phyloP scores from a whole-genome alignment of 495 filamentous ascomycete genomes.

The Trichoderma gamsii region DNA sequence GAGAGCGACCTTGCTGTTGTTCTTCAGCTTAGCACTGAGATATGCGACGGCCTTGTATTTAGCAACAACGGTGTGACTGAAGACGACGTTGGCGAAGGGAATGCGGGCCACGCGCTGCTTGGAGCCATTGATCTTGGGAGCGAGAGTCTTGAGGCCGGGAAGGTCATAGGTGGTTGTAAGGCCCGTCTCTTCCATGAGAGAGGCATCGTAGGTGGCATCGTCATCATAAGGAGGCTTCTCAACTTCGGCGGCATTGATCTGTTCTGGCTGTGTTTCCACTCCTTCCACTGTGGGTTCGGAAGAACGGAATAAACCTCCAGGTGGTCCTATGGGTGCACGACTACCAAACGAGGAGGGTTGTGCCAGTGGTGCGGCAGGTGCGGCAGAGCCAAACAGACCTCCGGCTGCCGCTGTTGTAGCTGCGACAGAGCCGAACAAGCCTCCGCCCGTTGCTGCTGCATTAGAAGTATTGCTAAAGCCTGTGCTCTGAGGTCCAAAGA shows the following conservation, averaged over 20 bases:
- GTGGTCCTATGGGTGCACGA: background rate
- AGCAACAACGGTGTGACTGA: conserved; percentile 54
- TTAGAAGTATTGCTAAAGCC: too few relatives aligned
- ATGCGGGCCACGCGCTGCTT: conserved; percentile 46
- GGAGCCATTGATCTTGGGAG: conserved; percentile 34
- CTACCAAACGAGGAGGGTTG: too few relatives aligned
- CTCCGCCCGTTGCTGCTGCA: background rate
- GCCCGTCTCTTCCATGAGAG: conserved; percentile 44
- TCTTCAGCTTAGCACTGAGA: conserved; percentile 57
- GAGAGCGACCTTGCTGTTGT: conserved; percentile 52
- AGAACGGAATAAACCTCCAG: background rate
- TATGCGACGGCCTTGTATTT: conserved; percentile 63
- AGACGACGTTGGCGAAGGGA: conserved; percentile 35
- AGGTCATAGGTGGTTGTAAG: conserved; percentile 60
- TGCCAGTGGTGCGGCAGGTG: background rate
- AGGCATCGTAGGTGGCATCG: conserved; percentile 21
- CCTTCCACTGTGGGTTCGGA: conserved; percentile 10
- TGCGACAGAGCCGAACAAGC: background rate
- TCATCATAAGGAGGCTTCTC: background rate
- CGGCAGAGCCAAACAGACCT: background rate
- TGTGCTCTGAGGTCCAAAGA: background rate
- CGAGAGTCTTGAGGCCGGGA: conserved; percentile 44
- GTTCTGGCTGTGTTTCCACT: background rate
- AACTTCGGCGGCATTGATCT: background rate
- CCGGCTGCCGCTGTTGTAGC: too few relatives aligned